Evolutionary conservation across 257 asterid species (phyloP).

Genomic region (Solanum bulbocastanum): DNA sequence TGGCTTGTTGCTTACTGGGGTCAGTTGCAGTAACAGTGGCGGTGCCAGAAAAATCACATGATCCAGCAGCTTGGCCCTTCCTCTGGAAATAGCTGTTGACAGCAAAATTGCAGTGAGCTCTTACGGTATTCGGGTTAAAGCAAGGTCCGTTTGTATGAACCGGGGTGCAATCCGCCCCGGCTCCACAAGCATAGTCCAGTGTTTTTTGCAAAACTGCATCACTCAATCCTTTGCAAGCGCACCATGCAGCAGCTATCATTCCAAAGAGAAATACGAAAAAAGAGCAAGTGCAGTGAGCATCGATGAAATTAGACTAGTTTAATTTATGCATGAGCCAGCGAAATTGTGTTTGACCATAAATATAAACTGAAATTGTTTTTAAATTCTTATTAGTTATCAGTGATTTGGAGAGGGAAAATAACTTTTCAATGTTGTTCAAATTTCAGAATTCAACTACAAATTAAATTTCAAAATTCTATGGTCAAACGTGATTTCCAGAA

Average conservation of each 20-base stretch:
- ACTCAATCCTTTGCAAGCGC: constrained; percentile 64
- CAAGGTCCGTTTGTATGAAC: constrained; percentile 47
- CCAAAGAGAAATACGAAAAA: not conserved
- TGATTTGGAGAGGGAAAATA: not conserved
- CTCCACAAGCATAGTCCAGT: constrained; percentile 85
- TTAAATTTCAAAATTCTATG: not conserved
- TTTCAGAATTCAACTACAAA: not conserved
- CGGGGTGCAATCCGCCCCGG: constrained; percentile 79
- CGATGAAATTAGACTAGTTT: not conserved
- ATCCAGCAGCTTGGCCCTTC: constrained; percentile 39
- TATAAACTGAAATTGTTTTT: not conserved
- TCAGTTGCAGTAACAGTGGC: constrained; percentile 37
- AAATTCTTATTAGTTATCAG: not conserved
- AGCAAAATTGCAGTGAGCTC: constrained; percentile 78
- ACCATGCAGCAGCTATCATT: constrained; percentile 61
- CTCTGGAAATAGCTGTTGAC: constrained; percentile 77
- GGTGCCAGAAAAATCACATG: constrained; percentile 74
- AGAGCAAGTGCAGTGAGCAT: not conserved
- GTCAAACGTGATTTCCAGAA: not conserved
- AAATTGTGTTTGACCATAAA: not conserved
- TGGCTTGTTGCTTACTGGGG: constrained; percentile 44
- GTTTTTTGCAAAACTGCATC: constrained; percentile 51
- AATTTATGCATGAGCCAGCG: not conserved
- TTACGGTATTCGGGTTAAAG: constrained; percentile 59
- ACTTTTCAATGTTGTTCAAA: not conserved